Percentiles rank a stretch among this genome's conserved stretches.
phyloP scores from a whole-genome alignment of 495 filamentous ascomycete species.

The Hypoxylon crocopeplum region DNA sequence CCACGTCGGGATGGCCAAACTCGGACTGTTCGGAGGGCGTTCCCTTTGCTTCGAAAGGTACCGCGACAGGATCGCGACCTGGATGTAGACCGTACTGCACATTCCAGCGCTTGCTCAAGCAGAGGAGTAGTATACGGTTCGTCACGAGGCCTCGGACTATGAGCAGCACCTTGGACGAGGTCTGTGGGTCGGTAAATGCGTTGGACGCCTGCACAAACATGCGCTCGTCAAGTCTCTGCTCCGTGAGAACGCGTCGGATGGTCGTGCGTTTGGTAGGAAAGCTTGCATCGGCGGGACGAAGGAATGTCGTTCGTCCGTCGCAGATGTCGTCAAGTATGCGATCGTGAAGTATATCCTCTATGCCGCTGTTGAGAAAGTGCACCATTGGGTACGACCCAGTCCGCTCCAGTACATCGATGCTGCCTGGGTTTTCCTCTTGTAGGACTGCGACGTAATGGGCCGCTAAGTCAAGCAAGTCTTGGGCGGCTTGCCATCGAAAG shows the following conservation, averaged over 20 bases:
- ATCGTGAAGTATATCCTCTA: constrained; percentile 44
- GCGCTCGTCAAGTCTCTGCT: constrained; percentile 9
- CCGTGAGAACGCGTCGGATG: constrained; percentile 45
- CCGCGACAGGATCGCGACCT: constrained; percentile 52
- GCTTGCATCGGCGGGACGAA: constrained; percentile 36
- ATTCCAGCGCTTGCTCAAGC: constrained; percentile 53
- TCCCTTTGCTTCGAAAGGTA: constrained; percentile 60
- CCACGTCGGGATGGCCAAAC: constrained; percentile 63
- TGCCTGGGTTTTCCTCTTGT: constrained; percentile 37
- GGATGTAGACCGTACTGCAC: constrained; percentile 54
- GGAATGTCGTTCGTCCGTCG: constrained; percentile 28
- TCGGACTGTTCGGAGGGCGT: constrained; percentile 58
- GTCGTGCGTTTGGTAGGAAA: constrained; percentile 4
- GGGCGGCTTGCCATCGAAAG: constrained; percentile 53
- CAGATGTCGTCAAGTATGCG: constrained; percentile 43
- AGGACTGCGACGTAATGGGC: constrained; percentile 42
- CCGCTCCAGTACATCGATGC: constrained; percentile 49
- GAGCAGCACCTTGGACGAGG: constrained; percentile 43
- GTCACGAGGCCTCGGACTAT: constrained; percentile 51
- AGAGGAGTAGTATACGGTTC: constrained; percentile 47
- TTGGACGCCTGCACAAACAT: constrained; percentile 27
- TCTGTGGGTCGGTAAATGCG: constrained; percentile 42
- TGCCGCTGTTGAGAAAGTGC: constrained; percentile 47
- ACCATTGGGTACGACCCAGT: constrained; percentile 47
- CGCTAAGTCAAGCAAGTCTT: constrained; percentile 53